Conservation (phyloP, 2,329 filamentous ascomycete species). For the Mycogone perniciosa region DNA sequence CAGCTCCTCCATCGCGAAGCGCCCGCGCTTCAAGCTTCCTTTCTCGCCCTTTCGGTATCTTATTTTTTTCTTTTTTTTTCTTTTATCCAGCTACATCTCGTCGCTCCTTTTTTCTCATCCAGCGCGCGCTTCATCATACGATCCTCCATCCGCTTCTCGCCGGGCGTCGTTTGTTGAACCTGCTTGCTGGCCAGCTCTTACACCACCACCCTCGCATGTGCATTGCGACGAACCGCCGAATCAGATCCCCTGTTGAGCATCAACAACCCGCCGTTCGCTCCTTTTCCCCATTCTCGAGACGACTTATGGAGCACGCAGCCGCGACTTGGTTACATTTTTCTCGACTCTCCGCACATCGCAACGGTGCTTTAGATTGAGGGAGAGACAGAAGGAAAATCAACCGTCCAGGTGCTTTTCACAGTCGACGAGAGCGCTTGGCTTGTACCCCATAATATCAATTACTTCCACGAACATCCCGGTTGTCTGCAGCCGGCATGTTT, state of each 20-base stretch:
- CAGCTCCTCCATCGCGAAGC: slow-evolving; percentile 11
- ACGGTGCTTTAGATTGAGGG: background rate
- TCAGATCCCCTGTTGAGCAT: background rate
- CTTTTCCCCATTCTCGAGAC: background rate
- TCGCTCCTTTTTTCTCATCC: background rate
- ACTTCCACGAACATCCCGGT: background rate
- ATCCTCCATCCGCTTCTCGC: background rate
- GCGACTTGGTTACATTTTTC: background rate
- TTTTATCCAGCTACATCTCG: background rate
- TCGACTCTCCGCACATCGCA: slow-evolving; percentile 1
- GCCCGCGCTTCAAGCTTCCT: slow-evolving; percentile 8
- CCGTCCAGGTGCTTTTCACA: no score
- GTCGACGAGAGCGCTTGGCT: no score
- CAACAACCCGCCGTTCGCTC: background rate
- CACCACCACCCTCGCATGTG: background rate
- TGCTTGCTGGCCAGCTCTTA: background rate
- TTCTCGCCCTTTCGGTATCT: slow-evolving; percentile 7
- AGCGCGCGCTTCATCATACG: background rate
- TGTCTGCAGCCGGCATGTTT: slow-evolving; percentile 8
- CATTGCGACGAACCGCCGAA: background rate
- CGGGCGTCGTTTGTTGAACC: background rate
- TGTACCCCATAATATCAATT: no score
- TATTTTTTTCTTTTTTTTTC: background rate
- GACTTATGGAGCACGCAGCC: slow-evolving; percentile 1
- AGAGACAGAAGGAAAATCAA: no score